These are phyloP conservation scores for Mangifera indica DNA, from an alignment of 345 rosid species.

Conservation along the genomic window DNA sequence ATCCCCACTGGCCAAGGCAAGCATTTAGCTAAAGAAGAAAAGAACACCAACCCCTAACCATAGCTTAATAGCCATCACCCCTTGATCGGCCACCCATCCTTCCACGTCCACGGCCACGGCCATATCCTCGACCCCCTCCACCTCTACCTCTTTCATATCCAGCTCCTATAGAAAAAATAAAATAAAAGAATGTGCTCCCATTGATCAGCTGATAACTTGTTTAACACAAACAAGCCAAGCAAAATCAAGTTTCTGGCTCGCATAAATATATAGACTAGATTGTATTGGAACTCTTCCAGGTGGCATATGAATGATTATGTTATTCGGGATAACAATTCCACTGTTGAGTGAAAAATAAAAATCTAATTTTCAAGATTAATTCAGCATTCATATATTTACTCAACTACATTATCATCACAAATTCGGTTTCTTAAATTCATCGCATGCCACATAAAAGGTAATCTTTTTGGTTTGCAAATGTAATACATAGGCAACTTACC, in stretches of 20 bases:
- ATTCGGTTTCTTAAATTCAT: background rate
- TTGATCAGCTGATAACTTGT: background rate
- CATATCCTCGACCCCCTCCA: conserved; percentile 43
- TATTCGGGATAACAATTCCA: background rate
- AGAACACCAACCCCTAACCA: conserved; percentile 17
- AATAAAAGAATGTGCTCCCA: background rate
- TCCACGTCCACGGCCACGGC: conserved; percentile 35
- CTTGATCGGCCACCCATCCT: conserved; percentile 63
- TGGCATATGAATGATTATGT: background rate
- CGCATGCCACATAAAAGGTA: background rate
- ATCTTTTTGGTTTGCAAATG: background rate
- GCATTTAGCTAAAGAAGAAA: conserved; percentile 41
- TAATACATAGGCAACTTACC: conserved; percentile 31
- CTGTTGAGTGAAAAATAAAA: background rate
- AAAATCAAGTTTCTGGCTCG: background rate
- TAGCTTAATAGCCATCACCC: conserved; percentile 49
- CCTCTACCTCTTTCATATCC: conserved; percentile 45
- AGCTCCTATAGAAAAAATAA: conserved; percentile 24
- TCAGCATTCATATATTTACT: background rate
- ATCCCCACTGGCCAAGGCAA: conserved; percentile 37
- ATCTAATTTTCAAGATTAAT: background rate
- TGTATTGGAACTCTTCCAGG: background rate
- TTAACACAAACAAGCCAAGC: background rate
- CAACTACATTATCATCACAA: background rate
- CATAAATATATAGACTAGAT: background rate